Base-by-base conservation (phyloP, 768 basidiomycete species). In the Calocera viscosa region DNA sequence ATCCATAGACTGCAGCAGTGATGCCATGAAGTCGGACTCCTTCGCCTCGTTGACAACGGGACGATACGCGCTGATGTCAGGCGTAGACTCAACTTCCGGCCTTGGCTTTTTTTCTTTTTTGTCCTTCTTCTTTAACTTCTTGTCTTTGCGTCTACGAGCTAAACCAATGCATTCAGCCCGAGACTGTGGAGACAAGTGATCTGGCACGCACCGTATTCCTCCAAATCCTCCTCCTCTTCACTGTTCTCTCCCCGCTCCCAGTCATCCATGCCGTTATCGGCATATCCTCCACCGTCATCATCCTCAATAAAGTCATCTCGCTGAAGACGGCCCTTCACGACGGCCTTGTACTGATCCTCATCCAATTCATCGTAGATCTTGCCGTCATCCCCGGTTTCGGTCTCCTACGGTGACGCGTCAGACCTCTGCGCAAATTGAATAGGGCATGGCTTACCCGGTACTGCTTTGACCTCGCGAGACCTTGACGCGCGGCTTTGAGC, bases 261-360 rank as follows among this genome's bases (percentile, higher is more conserved):
- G 72, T 95, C 94, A 67, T 98, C 96, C 86, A 93, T 87, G 2
- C 96, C 96, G 73, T 96, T 91, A 78, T 99, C 96, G 75, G 88
- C 86, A 72, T 99, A 98, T 3, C 92, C 96, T 16, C 80, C 83
- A 0, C 88, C 83, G 30, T 93, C 93, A 77, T 98, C 96, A 72
- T 98, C 96, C 39, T 89, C 87, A 22, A 98, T 91, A 69, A 99
- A 99, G 75, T 99, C 96, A 70, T 97, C 93, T 70, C 80, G 79
- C 68, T 90, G 86, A 7, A 96, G 81, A 19, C 96, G 82, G 0
- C 86, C 86, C 66, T 82, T 83, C 2, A 99, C 96, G 66, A 99
- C 89, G 22, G 82, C 80, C 70, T 82, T 84, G 76, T 98, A 99
- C 71, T 93, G 87, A 11, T 90, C 90, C 66, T 96, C 94, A 0